Evolutionary conservation across 1,284 basidiomycete genomes (phyloP).

Genomic region (Ustilago loliicola): DNA sequence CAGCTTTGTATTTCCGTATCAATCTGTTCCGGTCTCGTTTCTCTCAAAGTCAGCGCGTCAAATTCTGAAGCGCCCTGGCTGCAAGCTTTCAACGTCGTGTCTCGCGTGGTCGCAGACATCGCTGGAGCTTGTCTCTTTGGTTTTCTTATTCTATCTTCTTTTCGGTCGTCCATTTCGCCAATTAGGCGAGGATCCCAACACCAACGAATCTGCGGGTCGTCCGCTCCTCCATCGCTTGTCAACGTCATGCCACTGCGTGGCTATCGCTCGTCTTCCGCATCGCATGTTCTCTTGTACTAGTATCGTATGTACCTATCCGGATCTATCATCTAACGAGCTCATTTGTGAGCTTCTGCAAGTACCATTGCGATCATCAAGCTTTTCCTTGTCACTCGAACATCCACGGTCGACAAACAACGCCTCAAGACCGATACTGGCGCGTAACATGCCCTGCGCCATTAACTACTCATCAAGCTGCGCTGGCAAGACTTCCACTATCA

Average conservation of each 20-base stretch:
- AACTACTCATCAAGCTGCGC: too few species aligned
- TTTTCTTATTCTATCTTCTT: constrained; percentile 5
- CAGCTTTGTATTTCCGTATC: not conserved
- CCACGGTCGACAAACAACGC: not conserved
- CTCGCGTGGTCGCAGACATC: not conserved
- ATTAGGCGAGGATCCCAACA: not conserved
- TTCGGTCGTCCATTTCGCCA: not conserved
- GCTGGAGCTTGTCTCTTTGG: constrained; percentile 21
- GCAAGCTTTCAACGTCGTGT: constrained; percentile 14
- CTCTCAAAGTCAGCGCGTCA: constrained; percentile 44
- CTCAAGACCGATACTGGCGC: not conserved
- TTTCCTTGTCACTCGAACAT: not conserved
- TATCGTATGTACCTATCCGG: constrained; percentile 3
- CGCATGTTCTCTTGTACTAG: constrained; percentile 38
- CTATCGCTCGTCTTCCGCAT: constrained; percentile 22
- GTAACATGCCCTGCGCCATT: too few species aligned
- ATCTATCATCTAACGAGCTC: not conserved
- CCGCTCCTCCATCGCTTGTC: not conserved
- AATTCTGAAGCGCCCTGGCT: constrained; percentile 58
- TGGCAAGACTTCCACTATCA: too few species aligned
- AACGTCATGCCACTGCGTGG: constrained; percentile 26
- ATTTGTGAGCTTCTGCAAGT: constrained; percentile 8
- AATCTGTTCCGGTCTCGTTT: constrained; percentile 5
- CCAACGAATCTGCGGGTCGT: not conserved
- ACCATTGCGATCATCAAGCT: constrained; percentile 1